phyloP scores from a whole-genome alignment of 1,139 yeast genomes.

The Blastobotrys aristatus region DNA sequence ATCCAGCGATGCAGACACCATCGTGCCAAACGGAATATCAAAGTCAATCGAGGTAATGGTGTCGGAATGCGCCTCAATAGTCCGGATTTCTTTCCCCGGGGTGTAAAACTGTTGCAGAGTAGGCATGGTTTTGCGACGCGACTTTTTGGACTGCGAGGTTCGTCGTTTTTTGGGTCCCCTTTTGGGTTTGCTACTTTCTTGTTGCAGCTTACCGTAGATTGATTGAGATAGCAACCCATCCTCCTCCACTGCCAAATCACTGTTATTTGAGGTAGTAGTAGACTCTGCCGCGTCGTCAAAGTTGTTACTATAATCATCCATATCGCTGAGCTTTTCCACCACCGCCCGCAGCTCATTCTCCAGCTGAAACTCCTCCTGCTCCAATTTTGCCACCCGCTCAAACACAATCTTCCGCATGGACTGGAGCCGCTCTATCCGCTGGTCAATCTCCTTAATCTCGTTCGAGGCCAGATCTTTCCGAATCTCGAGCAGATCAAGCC shows the following conservation, averaged over 20 bases:
- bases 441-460: conserved; percentile 59
- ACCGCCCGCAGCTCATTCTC: conserved; percentile 45
- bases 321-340: conserved; percentile 20
- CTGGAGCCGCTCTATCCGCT: conserved; percentile 47
- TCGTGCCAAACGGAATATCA: conserved; percentile 63
- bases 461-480: conserved; percentile 59
- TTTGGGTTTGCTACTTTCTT: conserved; percentile 11
- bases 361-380: conserved; percentile 50
- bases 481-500: conserved; percentile 52
- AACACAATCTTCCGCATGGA: conserved; percentile 48
- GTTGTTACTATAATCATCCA: conserved; percentile 2
- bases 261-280: not conserved
- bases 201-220: conserved; percentile 38
- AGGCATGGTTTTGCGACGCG: conserved; percentile 49
- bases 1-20: conserved; percentile 76
- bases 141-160: conserved; percentile 10
- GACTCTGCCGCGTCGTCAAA: not conserved
- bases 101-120: conserved; percentile 57
- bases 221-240: conserved; percentile 35
- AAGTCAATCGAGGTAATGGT: conserved; percentile 54
- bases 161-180: conserved; percentile 8
- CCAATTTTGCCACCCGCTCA: conserved; percentile 53
- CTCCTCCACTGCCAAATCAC: not conserved
- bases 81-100: conserved; percentile 50
- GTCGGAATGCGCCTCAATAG: conserved; percentile 51